Evolutionary conservation across 2,329 filamentous ascomycete genomes (phyloP), one percentile per base, ranked within the genome.

Genomic region (Fusarium sp.): DNA sequence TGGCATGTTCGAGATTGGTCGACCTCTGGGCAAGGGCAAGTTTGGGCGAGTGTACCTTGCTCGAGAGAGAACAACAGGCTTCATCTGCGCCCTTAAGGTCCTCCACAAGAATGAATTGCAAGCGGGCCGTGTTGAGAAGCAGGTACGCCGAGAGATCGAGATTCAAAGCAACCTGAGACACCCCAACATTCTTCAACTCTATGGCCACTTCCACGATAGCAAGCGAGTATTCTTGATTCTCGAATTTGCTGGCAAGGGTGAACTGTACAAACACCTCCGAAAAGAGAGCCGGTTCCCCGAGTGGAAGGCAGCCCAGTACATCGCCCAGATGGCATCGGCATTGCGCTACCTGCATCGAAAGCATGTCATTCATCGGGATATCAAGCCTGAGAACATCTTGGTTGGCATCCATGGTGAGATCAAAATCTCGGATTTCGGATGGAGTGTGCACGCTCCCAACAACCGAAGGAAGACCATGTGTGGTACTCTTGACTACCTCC

Each of bases 361-460:
- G 86, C 95, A 98, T 82, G 94, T 98, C 77, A 98, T 98, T 85
- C 96, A 98, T 84, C 90, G 95, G 67, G 95, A 98, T 79, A 98
- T 98, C 85, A 98, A 98, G 86, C 95, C 95, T 6, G 95, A 98
- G 84, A 98, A 98, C 80, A 98, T 98, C 74, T 89, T 98, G 28
- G 92, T 98, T 36, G 96, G 96, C 20, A 95, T 98, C 69, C 96
- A 98, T 81, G 96, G 95, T 75, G 96, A 99, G 86, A 95, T 99
- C 85, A 99, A 99, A 84, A 95, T 99, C 80, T 97, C 94, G 9
- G 96, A 99, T 83, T 99, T 98, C 80, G 96, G 96, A 56, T 99
- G 96, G 96, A 97, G 94, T 81, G 96, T 98, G 8, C 96, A 99
- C 83, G 96, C 96, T 10, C 96, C 96, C 35, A 98, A 97, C 83